Conservation (phyloP, 176 grass and related monocot genomes). For the Hsuehochloa calcarea region DNA sequence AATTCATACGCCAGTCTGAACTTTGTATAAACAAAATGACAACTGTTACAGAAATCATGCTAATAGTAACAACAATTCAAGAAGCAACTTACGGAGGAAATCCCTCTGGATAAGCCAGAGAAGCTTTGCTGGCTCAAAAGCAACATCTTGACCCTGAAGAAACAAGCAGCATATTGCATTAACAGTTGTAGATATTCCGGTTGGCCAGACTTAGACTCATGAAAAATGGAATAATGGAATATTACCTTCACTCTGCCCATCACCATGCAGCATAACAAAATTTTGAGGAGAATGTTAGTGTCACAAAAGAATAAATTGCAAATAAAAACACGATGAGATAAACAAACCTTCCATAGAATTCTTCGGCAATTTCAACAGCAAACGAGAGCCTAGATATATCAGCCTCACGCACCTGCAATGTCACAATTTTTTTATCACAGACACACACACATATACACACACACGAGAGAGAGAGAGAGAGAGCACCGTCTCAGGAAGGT, state of each 20-base stretch:
- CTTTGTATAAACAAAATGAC: constrained; percentile 19
- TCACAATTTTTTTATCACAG: too few species aligned
- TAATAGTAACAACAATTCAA: constrained; percentile 11
- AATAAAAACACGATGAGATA: background rate
- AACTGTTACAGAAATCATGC: background rate
- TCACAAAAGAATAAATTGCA: constrained; percentile 12
- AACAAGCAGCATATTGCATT: constrained; percentile 6
- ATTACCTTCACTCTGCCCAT: constrained; percentile 90
- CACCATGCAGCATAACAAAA: constrained; percentile 30
- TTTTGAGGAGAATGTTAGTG: constrained; percentile 25
- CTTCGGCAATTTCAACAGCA: constrained; percentile 96
- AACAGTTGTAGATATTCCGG: background rate
- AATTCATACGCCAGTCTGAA: background rate
- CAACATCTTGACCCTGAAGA: constrained; percentile 86
- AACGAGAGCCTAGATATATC: constrained; percentile 98
- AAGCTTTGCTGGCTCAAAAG: constrained; percentile 97
- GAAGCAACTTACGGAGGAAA: constrained; percentile 85
- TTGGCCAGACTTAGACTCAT: background rate
- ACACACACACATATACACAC: background rate
- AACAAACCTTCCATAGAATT: constrained; percentile 97
- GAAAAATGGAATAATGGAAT: constrained; percentile 10
- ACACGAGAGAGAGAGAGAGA: background rate
- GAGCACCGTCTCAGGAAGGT: constrained; percentile 92
- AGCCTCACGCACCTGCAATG: constrained; percentile 89
- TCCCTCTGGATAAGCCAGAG: constrained; percentile 99